Conservation (phyloP, 164 flowering plant species). For the Vitis vinifera region ASM3070453v1 NC_081816.1:21710501-21711000, state of each 20-base stretch:
- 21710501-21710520: too few relatives aligned
- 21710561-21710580: too few relatives aligned
- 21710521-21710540: too few relatives aligned
- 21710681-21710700: too few relatives aligned
- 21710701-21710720: too few relatives aligned
- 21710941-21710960: conserved; percentile 61
- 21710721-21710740: background rate
- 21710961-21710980: conserved; percentile 56
- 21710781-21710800: conserved; percentile 11
- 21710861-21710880: background rate
- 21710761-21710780: conserved; percentile 24
- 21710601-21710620: too few relatives aligned
- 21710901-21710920: conserved; percentile 28
- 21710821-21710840: background rate
- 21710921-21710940: conserved; percentile 19
- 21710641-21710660: too few relatives aligned
- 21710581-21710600: too few relatives aligned
- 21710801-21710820: background rate
- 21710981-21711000: conserved; percentile 43
- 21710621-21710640: too few relatives aligned
- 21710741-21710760: background rate
- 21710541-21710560: too few relatives aligned
- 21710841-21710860: background rate
- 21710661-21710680: too few relatives aligned
- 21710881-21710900: conserved; percentile 12